A percentile compares a stretch with the other conserved stretches of the same genome.
phyloP scores from a whole-genome alignment of 2,329 filamentous ascomycete genomes.

The Cryphonectria parasitica region DNA sequence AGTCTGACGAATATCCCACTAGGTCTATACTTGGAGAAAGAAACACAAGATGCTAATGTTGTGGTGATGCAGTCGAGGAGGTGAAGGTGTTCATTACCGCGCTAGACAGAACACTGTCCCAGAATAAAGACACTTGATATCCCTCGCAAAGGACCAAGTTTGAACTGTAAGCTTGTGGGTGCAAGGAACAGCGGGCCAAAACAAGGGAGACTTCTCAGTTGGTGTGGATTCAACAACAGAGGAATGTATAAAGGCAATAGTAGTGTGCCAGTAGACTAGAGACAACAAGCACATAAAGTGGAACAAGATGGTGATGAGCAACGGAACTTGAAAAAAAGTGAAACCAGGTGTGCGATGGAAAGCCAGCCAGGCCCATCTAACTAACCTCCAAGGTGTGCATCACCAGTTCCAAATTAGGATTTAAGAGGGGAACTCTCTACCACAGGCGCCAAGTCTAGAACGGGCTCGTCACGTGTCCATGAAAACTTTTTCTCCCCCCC shows the following conservation, averaged over 20 bases:
- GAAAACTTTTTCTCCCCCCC: conserved; percentile 7
- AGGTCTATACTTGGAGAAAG: neutral
- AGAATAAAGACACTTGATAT: conserved; percentile 27
- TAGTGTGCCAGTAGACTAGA: neutral
- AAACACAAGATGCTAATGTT: conserved; percentile 25
- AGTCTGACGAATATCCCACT: neutral
- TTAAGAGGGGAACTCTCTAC: conserved; percentile 7
- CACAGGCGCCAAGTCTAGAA: neutral
- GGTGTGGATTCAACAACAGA: neutral
- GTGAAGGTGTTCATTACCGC: conserved; percentile 55
- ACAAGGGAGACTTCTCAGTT: neutral
- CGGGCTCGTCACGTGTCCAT: conserved; percentile 26
- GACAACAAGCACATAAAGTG: neutral
- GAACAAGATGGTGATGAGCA: neutral
- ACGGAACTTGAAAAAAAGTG: neutral
- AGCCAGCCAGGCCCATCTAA: neutral
- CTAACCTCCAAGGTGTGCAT: conserved; percentile 10
- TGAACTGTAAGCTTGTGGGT: neutral
- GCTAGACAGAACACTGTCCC: conserved; percentile 52
- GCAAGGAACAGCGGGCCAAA: neutral
- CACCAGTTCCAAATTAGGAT: conserved; percentile 12
- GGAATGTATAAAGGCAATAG: neutral
- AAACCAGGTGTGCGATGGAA: neutral
- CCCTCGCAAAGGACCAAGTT: neutral
- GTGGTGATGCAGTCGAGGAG: conserved; percentile 54